phyloP scores from a whole-genome alignment of 495 filamentous ascomycete genomes.

The Filosporella fistucella region DNA sequence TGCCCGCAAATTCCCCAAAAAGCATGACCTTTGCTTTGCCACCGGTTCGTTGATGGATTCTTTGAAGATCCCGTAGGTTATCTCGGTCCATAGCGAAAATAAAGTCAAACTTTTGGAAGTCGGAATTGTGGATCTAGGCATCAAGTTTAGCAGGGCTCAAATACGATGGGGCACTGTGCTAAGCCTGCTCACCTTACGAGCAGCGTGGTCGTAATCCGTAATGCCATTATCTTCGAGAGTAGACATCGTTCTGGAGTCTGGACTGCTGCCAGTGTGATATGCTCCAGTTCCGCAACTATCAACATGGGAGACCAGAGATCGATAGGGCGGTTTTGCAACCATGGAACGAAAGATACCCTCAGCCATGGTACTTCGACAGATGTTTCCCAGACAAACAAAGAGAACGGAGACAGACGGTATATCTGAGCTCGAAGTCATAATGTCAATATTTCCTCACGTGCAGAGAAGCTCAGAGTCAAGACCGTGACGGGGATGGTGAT shows the following conservation, averaged over 20 bases:
- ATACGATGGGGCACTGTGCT: background rate
- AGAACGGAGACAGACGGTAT: slow-evolving; percentile 63
- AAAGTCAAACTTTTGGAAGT: slow-evolving; percentile 87
- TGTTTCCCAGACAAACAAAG: slow-evolving; percentile 96
- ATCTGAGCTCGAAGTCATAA: slow-evolving; percentile 8
- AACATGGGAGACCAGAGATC: slow-evolving; percentile 59
- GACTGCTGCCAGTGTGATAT: slow-evolving; percentile 69
- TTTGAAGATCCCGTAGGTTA: slow-evolving; percentile 65
- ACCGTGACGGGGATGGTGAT: no score
- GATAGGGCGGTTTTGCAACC: slow-evolving; percentile 44
- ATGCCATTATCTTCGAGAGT: slow-evolving; percentile 74
- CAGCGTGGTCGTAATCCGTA: slow-evolving; percentile 67
- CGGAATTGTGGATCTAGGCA: slow-evolving; percentile 37
- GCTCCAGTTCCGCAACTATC: slow-evolving; percentile 87
- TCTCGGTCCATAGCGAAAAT: slow-evolving; percentile 89
- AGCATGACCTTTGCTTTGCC: slow-evolving; percentile 61
- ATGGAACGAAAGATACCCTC: slow-evolving; percentile 84
- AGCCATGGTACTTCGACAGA: slow-evolving; percentile 93
- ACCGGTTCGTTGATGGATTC: slow-evolving; percentile 48
- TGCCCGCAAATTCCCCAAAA: slow-evolving; percentile 78
- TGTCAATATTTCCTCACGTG: no score
- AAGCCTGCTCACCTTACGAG: slow-evolving; percentile 57
- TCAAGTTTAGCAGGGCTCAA: background rate
- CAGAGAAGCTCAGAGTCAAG: no score
- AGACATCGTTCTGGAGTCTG: slow-evolving; percentile 81